Evolutionary conservation across 208 protist genomes (phyloP).

Genomic region (Cochliopodium minus): DNA sequence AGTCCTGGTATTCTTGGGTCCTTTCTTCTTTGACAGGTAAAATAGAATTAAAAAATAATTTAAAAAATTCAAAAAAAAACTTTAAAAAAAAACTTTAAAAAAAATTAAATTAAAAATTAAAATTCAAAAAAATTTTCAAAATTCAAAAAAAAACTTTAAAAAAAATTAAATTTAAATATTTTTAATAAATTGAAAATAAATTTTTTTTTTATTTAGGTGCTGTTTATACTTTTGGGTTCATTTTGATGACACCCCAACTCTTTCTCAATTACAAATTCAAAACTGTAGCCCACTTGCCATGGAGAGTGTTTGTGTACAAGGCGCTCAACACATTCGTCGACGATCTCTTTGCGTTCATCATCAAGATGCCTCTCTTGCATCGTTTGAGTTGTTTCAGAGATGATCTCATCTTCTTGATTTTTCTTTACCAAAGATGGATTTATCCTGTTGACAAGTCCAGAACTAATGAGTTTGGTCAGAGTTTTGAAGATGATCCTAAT

Average conservation of each 20-base stretch:
- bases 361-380: constrained; percentile 91
- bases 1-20: constrained; percentile 44
- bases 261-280: constrained; percentile 98
- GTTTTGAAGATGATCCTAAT: background rate
- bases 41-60: too few relatives aligned
- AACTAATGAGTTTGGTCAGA: constrained; percentile 35
- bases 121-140: too few relatives aligned
- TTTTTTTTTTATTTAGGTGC: too few relatives aligned
- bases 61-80: too few relatives aligned
- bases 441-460: constrained; percentile 82
- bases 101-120: too few relatives aligned
- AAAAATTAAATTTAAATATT: too few relatives aligned
- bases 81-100: too few relatives aligned
- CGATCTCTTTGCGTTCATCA: constrained; percentile 96
- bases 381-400: constrained; percentile 91
- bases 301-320: constrained; percentile 89
- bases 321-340: constrained; percentile 94
- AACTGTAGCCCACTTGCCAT: constrained; percentile 87
- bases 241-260: constrained; percentile 94
- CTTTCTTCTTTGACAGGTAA: background rate
- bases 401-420: constrained; percentile 87
- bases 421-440: constrained; percentile 89
- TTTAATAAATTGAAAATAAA: too few relatives aligned
- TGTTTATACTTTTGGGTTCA: constrained; percentile 82
- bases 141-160: too few relatives aligned